Percentiles rank a stretch among this genome's conserved stretches.
These are phyloP conservation scores for Aspergillus carlsbadensis DNA, from an alignment of 495 filamentous ascomycete genomes.

Conservation along the genomic window DNA sequence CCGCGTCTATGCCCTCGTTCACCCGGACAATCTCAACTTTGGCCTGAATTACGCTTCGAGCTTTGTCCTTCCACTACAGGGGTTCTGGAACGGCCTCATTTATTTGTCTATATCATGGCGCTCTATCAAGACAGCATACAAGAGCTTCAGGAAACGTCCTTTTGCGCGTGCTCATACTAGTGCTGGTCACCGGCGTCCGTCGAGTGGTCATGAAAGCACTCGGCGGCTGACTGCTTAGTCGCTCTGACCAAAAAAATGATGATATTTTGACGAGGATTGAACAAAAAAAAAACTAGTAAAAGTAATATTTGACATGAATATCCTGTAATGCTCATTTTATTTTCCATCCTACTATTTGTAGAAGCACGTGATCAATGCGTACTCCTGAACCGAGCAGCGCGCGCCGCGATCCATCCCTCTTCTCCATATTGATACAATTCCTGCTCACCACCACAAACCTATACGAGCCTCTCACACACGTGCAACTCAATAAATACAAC, in stretches of 20 bases:
- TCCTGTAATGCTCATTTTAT: background rate
- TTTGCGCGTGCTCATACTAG: background rate
- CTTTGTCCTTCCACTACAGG: conserved; percentile 78
- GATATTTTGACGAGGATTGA: no score
- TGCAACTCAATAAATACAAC: no score
- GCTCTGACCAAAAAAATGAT: no score
- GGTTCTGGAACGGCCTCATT: conserved; percentile 84
- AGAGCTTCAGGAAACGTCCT: conserved; percentile 5
- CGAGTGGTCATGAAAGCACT: conserved; percentile 14
- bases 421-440: background rate
- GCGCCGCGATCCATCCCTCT: background rate
- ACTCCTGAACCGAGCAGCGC: background rate
- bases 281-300: background rate
- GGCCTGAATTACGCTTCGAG: conserved; percentile 67
- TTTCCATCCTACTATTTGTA: no score
- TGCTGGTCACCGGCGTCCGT: conserved; percentile 4
- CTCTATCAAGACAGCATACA: conserved; percentile 27
- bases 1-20: conserved; percentile 66
- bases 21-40: conserved; percentile 52
- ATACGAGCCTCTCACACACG: no score
- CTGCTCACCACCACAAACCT: no score
- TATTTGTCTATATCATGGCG: conserved; percentile 65
- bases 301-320: background rate
- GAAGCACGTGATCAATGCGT: conserved; percentile 14
- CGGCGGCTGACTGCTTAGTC: conserved; percentile 9